Percentiles rank a stretch among this genome's conserved stretches.
These are phyloP conservation scores for Ogataea hybrid DNA, from an alignment of 1,139 yeast genomes.

Conservation along the genomic window DNA sequence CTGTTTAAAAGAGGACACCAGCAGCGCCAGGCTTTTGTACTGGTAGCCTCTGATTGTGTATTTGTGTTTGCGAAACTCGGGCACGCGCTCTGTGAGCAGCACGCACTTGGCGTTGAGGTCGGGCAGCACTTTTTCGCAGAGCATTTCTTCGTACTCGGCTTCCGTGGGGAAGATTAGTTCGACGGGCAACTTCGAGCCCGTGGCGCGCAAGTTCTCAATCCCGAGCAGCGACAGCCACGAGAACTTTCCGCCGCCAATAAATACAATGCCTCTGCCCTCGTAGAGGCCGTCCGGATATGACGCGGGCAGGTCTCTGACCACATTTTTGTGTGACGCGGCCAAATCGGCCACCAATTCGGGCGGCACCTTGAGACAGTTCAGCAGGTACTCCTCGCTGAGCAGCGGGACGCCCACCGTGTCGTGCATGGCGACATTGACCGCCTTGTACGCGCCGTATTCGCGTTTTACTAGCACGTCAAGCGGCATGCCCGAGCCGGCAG, in stretches of 20 bases:
- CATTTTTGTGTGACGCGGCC: slow-evolving; percentile 50
- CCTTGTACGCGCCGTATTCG: slow-evolving; percentile 27
- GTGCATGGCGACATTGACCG: slow-evolving; percentile 30
- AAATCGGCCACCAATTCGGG: slow-evolving; percentile 46
- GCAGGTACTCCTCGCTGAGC: slow-evolving; percentile 47
- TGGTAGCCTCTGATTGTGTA: slow-evolving; percentile 48
- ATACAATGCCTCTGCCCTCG: slow-evolving; percentile 57
- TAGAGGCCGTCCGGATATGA: slow-evolving; percentile 42
- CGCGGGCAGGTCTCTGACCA: slow-evolving; percentile 50
- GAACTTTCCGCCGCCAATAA: slow-evolving; percentile 64
- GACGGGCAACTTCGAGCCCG: slow-evolving; percentile 57
- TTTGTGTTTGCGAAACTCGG: slow-evolving; percentile 24
- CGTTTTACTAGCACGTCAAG: slow-evolving; percentile 16
- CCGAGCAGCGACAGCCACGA: slow-evolving; percentile 55
- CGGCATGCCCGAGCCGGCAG: slow-evolving; percentile 1
- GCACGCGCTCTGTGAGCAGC: slow-evolving; percentile 40
- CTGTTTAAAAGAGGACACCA: slow-evolving; percentile 55
- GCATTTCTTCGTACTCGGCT: slow-evolving; percentile 48
- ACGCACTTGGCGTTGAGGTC: slow-evolving; percentile 47
- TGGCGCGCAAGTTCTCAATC: slow-evolving; percentile 48
- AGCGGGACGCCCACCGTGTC: slow-evolving; percentile 29
- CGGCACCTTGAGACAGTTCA: slow-evolving; percentile 52
- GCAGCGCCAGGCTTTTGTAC: slow-evolving; percentile 55
- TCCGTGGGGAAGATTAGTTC: slow-evolving; percentile 51
- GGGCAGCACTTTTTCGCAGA: slow-evolving; percentile 48